Percentiles rank a stretch among this genome's conserved stretches.
Conservation (phyloP, 176 grass and related monocot genomes). For the Urochloa ruziziensis region DNA sequence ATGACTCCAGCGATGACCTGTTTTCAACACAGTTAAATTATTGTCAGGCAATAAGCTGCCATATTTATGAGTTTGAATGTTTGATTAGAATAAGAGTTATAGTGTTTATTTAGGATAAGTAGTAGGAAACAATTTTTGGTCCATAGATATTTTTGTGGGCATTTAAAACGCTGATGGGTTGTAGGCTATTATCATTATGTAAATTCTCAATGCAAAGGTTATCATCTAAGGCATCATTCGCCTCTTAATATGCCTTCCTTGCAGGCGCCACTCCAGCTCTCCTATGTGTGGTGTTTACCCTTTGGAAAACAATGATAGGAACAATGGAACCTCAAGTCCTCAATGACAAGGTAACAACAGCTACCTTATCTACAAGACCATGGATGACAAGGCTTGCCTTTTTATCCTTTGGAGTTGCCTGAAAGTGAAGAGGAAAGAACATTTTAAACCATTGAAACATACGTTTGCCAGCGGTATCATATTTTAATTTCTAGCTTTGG, state of each 20-base stretch:
- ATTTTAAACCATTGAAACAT: background rate
- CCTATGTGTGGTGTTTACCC: background rate
- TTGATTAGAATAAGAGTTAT: background rate
- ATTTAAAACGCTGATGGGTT: background rate
- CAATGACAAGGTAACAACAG: constrained; percentile 6
- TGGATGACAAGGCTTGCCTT: constrained; percentile 95
- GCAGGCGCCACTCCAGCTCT: background rate
- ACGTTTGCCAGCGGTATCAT: background rate
- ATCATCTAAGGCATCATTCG: background rate
- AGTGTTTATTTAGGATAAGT: background rate
- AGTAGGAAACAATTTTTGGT: background rate
- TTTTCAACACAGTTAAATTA: constrained; percentile 27
- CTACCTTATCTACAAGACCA: constrained; percentile 91
- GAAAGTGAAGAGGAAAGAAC: constrained; percentile 19
- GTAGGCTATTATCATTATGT: background rate
- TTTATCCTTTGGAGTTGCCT: constrained; percentile 96
- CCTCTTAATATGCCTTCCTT: background rate
- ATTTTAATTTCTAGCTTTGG: background rate
- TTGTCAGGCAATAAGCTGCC: background rate
- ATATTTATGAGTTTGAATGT: background rate
- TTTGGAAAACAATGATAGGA: constrained; percentile 12
- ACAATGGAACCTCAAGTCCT: constrained; percentile 25
- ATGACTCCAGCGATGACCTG: constrained; percentile 82
- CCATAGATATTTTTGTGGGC: background rate
- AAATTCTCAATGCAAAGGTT: background rate